phyloP scores from a whole-genome alignment of 495 filamentous ascomycete genomes.

The Talaromyces adpressus region DNA sequence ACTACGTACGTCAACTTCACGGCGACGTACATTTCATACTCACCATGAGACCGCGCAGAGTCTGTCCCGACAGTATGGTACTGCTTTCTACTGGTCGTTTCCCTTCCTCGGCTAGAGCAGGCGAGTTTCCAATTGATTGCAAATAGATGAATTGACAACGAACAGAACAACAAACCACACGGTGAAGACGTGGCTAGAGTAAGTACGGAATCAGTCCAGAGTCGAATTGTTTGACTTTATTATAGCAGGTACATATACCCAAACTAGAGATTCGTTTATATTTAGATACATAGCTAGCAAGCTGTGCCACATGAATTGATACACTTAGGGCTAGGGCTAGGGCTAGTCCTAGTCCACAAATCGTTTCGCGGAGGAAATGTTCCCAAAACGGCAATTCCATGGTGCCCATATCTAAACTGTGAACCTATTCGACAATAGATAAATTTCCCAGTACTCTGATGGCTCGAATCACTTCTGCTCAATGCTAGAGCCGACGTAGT shows the following conservation, averaged over 20 bases:
- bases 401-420: too few species aligned
- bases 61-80: not conserved
- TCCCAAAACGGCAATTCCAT: too few species aligned
- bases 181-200: not conserved
- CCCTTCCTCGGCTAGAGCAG: not conserved
- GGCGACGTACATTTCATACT: not conserved
- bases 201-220: not conserved
- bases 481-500: too few species aligned
- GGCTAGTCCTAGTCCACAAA: not conserved
- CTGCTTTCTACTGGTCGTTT: not conserved
- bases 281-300: not conserved
- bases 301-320: not conserved
- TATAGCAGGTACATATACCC: not conserved
- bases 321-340: not conserved
- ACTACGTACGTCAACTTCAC: not conserved
- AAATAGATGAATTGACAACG: not conserved
- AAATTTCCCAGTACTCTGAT: too few species aligned
- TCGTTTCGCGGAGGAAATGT: too few species aligned
- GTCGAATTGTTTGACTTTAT: not conserved
- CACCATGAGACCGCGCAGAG: not conserved
- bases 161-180: not conserved
- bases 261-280: not conserved
- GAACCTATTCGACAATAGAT: too few species aligned
- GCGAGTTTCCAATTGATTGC: not conserved
- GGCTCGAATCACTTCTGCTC: too few species aligned